Conservation (phyloP, 208 protist species). For the Tritrichomonas musculus region DNA sequence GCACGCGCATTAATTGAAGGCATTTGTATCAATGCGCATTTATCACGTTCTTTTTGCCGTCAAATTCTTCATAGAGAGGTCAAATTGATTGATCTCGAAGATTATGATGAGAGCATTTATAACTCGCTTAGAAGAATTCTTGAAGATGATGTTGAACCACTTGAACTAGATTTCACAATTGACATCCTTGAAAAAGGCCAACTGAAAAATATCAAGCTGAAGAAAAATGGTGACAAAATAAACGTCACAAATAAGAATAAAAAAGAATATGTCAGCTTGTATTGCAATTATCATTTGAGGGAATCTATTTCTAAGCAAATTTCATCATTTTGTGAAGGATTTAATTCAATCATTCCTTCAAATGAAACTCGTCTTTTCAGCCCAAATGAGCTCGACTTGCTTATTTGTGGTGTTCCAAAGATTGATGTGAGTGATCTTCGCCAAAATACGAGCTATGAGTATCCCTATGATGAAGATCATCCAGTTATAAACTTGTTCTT, state of each 20-base stretch:
- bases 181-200: slow-evolving; percentile 82
- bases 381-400: no score
- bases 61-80: slow-evolving; percentile 83
- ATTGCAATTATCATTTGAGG: slow-evolving; percentile 81
- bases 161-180: slow-evolving; percentile 78
- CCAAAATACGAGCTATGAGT: no score
- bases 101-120: slow-evolving; percentile 83
- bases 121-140: slow-evolving; percentile 80
- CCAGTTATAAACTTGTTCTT: no score
- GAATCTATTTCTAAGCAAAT: slow-evolving; percentile 79
- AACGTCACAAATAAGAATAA: slow-evolving; percentile 88
- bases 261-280: slow-evolving; percentile 83
- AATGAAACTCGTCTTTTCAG: no score
- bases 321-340: slow-evolving; percentile 79
- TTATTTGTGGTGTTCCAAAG: no score
- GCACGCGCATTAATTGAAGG: slow-evolving; percentile 70
- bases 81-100: slow-evolving; percentile 81
- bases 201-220: slow-evolving; percentile 74
- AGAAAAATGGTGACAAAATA: slow-evolving; percentile 73
- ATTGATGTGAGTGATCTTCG: no score
- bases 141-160: slow-evolving; percentile 71
- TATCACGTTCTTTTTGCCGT: slow-evolving; percentile 91
- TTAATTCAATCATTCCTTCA: slow-evolving; percentile 86
- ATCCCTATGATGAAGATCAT: no score
- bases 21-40: slow-evolving; percentile 85